These are phyloP conservation scores for Seiridium unicorne DNA, from an alignment of 2,329 filamentous ascomycete genomes.

Conservation along the genomic window DNA sequence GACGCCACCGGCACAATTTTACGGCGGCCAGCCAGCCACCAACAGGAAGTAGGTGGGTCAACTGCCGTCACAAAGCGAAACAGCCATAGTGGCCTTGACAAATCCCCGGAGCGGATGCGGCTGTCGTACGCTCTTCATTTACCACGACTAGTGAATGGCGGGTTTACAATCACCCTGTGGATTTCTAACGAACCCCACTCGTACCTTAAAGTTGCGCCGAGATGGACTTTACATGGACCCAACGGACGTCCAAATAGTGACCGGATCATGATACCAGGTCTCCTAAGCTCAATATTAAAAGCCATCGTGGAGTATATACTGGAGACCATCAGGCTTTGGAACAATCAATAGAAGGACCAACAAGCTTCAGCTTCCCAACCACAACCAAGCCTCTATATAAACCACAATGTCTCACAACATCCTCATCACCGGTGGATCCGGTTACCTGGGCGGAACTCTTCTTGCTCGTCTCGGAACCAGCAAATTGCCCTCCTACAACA, in stretches of 20 bases:
- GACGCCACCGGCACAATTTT: too few species aligned
- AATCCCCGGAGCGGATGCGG: too few species aligned
- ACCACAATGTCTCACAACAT: conserved; percentile 32
- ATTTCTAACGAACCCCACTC: not conserved
- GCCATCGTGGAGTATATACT: not conserved
- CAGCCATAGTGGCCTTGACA: too few species aligned
- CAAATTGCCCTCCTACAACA: conserved; percentile 38
- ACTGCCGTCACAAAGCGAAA: too few species aligned
- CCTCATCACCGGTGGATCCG: conserved; percentile 50
- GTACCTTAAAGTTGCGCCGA: not conserved
- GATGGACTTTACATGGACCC: not conserved
- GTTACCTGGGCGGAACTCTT: conserved; percentile 51
- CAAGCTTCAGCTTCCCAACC: not conserved
- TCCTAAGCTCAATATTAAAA: not conserved
- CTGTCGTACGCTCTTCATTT: too few species aligned
- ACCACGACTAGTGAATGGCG: not conserved
- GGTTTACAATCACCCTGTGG: not conserved
- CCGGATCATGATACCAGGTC: not conserved
- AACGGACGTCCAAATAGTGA: not conserved
- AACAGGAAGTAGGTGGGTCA: too few species aligned
- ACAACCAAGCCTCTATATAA: too few species aligned
- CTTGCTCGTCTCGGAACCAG: conserved; percentile 36
- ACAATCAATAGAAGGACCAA: not conserved
- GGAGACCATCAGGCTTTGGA: not conserved
- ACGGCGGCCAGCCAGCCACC: too few species aligned